phyloP scores from a whole-genome alignment of 306 rosid genomes.

The Gleditsia sinensis region DNA sequence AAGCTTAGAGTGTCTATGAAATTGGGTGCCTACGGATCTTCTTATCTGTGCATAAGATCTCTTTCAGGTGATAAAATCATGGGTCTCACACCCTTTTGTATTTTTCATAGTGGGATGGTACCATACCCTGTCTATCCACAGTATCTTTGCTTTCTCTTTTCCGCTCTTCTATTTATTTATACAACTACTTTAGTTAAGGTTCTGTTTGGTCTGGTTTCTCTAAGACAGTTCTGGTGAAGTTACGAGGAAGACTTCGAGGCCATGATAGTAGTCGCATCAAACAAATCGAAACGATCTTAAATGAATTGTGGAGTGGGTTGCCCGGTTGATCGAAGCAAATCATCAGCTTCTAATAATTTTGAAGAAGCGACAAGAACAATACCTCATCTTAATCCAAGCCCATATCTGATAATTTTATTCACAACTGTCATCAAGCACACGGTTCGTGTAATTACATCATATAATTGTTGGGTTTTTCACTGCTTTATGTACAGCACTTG shows the following conservation, averaged over 20 bases:
- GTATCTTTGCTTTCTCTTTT: slow-evolving; percentile 27
- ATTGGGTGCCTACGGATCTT: slow-evolving; percentile 47
- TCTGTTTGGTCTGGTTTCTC: slow-evolving; percentile 31
- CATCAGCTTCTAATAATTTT: slow-evolving; percentile 2
- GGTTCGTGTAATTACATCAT: slow-evolving; percentile 27
- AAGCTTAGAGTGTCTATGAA: slow-evolving; percentile 17
- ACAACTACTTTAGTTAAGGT: slow-evolving; percentile 7
- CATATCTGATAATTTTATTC: slow-evolving; percentile 22
- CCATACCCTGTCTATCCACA: slow-evolving; percentile 37
- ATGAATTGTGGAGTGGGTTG: no score
- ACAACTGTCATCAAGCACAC: slow-evolving; percentile 28
- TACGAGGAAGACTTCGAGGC: no score
- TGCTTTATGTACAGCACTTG: background rate
- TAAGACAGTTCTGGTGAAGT: background rate
- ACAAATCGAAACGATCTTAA: no score
- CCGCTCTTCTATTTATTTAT: background rate
- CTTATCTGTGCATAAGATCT: slow-evolving; percentile 74
- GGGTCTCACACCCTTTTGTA: slow-evolving; percentile 42
- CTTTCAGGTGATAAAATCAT: slow-evolving; percentile 75
- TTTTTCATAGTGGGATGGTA: slow-evolving; percentile 22
- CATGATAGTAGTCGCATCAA: no score
- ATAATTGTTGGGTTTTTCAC: background rate
- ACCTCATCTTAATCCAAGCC: background rate
- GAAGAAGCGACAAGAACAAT: background rate
- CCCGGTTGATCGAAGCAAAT: background rate